A percentile compares a stretch with the other conserved stretches of the same genome.
Conservation (phyloP, 2,329 filamentous ascomycete species). For the Metarhizium robertsii region DNA sequence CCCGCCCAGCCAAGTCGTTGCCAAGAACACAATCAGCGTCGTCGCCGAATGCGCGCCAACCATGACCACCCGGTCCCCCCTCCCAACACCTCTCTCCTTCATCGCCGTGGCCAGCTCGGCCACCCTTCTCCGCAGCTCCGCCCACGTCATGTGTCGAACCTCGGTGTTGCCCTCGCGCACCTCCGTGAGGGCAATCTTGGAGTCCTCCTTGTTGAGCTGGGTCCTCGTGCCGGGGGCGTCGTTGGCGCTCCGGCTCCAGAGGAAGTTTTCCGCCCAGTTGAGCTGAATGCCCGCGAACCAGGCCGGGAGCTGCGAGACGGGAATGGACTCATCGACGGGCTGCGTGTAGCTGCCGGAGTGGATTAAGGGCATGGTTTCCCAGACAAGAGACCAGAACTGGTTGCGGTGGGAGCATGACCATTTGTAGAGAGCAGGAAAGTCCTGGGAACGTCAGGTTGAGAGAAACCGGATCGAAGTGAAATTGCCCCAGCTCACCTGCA, state of each 20-base stretch:
- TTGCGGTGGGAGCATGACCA: slow-evolving; percentile 55
- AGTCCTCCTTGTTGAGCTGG: slow-evolving; percentile 59
- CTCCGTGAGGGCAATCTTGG: slow-evolving; percentile 61
- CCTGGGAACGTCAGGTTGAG: slow-evolving; percentile 29
- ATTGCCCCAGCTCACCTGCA: slow-evolving; percentile 39
- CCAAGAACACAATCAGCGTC: slow-evolving; percentile 63
- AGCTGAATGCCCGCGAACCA: slow-evolving; percentile 70
- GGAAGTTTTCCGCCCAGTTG: slow-evolving; percentile 74
- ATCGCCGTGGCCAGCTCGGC: slow-evolving; percentile 57
- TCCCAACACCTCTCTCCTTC: slow-evolving; percentile 52
- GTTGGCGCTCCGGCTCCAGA: slow-evolving; percentile 45
- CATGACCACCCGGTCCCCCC: slow-evolving; percentile 66
- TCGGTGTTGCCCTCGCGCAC: slow-evolving; percentile 57
- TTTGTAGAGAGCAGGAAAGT: slow-evolving; percentile 59
- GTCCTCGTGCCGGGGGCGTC: slow-evolving; percentile 34
- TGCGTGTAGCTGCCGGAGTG: slow-evolving; percentile 48
- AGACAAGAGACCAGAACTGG: slow-evolving; percentile 58
- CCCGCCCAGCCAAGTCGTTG: slow-evolving; percentile 59
- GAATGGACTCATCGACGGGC: slow-evolving; percentile 59
- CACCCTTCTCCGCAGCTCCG: slow-evolving; percentile 49
- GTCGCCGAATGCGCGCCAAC: slow-evolving; percentile 69
- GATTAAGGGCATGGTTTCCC: slow-evolving; percentile 50
- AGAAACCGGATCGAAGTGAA: background rate
- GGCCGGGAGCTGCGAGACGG: slow-evolving; percentile 61
- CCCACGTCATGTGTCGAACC: slow-evolving; percentile 54